Base-by-base conservation (phyloP, 768 basidiomycete species). In the Auriculariales sp. region DNA sequence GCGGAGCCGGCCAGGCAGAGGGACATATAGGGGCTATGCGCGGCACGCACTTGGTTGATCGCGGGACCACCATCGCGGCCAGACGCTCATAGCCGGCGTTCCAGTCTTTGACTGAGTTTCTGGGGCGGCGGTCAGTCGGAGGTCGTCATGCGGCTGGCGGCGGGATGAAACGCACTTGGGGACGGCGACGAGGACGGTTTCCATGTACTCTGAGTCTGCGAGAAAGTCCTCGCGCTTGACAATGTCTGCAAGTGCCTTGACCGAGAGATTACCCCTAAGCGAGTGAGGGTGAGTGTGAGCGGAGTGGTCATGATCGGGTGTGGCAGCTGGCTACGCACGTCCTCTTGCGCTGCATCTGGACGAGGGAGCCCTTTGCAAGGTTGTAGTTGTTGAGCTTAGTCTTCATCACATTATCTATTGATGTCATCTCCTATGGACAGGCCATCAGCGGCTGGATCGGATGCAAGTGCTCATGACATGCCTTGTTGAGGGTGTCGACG, bases 321-420 rank as follows among this genome's bases (percentile, higher is more conserved):
- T 33, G 34, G 56, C 49, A 44, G 30, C 50, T 15, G 32, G 28
- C 24, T 52, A 61, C 74, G 50, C 61, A 94, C 93, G 78, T 79
- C 71, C 87, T 85, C 79, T 91, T 98, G 57, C 95, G 80, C 61
- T 94, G 89, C 74, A 98, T 81, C 59, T 90, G 84, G 3, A 81
- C 77, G 47, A 98, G 70, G 44, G 87, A 82, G 0, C 94, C 94
- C 64, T 99, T 99, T 46, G 90, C 85, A 11, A 94, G 68, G 61
- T 92, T 93, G 66, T 99, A 99, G 60, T 79, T 83, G 57, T 82
- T 86, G 33, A 91, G 67, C 66, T 95, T 97, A 34, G 79, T 71
- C 69, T 94, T 94, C 77, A 95, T 86, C 32, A 86, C 80, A 60
- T 85, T 87, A 64, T 99, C 95, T 54, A 98, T 91, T 19, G 89